phyloP scores from a whole-genome alignment of 805 yeast species.

The Pichia exigua region DNA sequence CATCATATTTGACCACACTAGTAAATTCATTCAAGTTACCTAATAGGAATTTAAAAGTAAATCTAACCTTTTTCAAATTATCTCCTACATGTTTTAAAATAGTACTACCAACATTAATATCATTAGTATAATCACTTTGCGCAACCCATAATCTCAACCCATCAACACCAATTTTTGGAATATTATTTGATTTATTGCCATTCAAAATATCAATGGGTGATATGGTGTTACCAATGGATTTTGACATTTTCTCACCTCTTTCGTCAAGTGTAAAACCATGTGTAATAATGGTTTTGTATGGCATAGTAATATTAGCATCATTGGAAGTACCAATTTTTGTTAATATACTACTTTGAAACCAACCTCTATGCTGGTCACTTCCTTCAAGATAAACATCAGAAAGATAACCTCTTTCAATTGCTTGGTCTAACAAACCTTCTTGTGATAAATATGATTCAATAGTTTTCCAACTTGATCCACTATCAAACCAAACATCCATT shows the following conservation, averaged over 20 bases:
- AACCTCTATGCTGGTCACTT: slow-evolving; percentile 97
- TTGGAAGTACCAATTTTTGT: slow-evolving; percentile 53
- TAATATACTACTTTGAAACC: slow-evolving; percentile 93
- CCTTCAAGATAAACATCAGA: slow-evolving; percentile 93
- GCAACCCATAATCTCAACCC: slow-evolving; percentile 91
- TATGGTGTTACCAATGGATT: slow-evolving; percentile 79
- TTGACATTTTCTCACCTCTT: slow-evolving; percentile 86
- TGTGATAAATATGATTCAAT: slow-evolving; percentile 34
- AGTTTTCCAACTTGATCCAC: slow-evolving; percentile 86
- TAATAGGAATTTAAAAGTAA: slow-evolving; percentile 70
- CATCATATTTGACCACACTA: slow-evolving; percentile 30
- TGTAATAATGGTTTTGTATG: slow-evolving; percentile 71
- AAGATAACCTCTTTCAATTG: slow-evolving; percentile 32
- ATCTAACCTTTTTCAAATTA: slow-evolving; percentile 69
- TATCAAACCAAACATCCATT: slow-evolving; percentile 99
- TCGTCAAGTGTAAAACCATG: slow-evolving; percentile 92
- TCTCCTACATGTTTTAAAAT: slow-evolving; percentile 72
- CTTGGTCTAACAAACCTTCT: slow-evolving; percentile 27
- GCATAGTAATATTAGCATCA: slow-evolving; percentile 29
- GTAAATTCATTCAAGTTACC: slow-evolving; percentile 55
- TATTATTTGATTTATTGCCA: slow-evolving; percentile 42
- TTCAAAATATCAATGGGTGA: slow-evolving; percentile 59
- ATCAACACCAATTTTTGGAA: slow-evolving; percentile 75
- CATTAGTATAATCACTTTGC: slow-evolving; percentile 76
- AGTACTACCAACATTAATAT: slow-evolving; percentile 65